Base-by-base conservation (phyloP, 176 grass and related monocot species). In the Coix lacrymajobi region DNA sequence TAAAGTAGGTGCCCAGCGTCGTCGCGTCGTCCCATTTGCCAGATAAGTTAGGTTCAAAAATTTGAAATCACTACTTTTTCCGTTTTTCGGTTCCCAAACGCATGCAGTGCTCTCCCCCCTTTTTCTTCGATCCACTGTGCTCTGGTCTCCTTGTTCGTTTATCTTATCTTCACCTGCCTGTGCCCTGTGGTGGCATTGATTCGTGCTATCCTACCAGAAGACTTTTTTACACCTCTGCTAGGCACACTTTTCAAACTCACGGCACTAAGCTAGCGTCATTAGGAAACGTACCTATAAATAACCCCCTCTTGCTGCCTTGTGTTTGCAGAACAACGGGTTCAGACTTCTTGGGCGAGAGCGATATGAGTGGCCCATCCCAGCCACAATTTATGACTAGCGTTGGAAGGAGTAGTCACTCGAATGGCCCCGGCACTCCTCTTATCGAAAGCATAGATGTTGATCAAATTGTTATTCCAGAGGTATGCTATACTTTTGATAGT, bases 381-480 rank as follows among this genome's bases (percentile, higher is more conserved):
- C 85, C 76, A 0, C 96, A 98, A 16, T 98, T 98, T 65, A 90
- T 98, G 4, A 78, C 77, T 19, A 98, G 88, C 62, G 62, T 74
- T 64, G 84, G 66, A 4, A 87, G 69, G 72, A 76, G 43, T 15
- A 87, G 77, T 44, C 45, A 25, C 81, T 85, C 87, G 2, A 88
- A 81, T 83, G 93, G 96, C 33, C 80, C 87, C 2, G 91, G 89
- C 29, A 63, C 71, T 4, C 96, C 93, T 79, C 89, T 98, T 22
- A 98, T 98, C 9, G 91, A 95, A 34, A 90, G 64, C 81, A 93
- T 95, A 41, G 92, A 95, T 91, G 89, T 77, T 25, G 88, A 95
- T 77, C 96, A 98, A 82, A 90, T 98, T 79, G 68, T 95, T 22
- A 93, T 98, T 66, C 87, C 88, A 39, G 96, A 93, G 96, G 96